Percentiles rank a stretch among this genome's conserved stretches.
phyloP scores from a whole-genome alignment of 495 filamentous ascomycete species.

The Aspergillus campestris region DNA sequence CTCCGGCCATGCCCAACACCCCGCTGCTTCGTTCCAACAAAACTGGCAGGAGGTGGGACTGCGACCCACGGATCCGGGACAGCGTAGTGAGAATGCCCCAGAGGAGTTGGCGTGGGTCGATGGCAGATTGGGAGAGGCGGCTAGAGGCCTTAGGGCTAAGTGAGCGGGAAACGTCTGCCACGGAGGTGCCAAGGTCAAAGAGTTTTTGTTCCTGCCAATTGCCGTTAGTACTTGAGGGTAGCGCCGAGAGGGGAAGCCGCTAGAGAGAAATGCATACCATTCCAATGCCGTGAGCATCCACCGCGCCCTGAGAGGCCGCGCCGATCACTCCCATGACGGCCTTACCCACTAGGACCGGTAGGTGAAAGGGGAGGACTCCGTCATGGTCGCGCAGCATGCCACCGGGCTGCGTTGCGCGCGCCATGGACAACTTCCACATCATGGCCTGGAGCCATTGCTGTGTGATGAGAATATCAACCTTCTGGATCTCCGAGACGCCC shows the following conservation, averaged over 20 bases:
- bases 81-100: slow-evolving; percentile 37
- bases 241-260: slow-evolving; percentile 3
- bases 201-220: slow-evolving; percentile 32
- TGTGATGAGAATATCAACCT: slow-evolving; percentile 53
- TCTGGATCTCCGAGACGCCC: slow-evolving; percentile 46
- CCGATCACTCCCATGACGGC: slow-evolving; percentile 46
- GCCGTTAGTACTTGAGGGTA: not conserved
- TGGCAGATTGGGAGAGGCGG: slow-evolving; percentile 22
- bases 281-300: slow-evolving; percentile 54
- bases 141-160: slow-evolving; percentile 23
- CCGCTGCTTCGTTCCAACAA: slow-evolving; percentile 28
- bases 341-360: slow-evolving; percentile 49
- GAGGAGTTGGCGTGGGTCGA: slow-evolving; percentile 32
- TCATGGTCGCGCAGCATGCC: slow-evolving; percentile 21
- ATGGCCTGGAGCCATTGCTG: slow-evolving; percentile 56
- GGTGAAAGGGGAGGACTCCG: slow-evolving; percentile 46
- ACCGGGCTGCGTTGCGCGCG: slow-evolving; percentile 40
- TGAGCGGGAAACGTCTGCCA: slow-evolving; percentile 31
- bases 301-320: slow-evolving; percentile 40
- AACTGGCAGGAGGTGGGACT: slow-evolving; percentile 33
- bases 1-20: slow-evolving; percentile 19
- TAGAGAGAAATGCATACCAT: slow-evolving; percentile 39
- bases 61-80: slow-evolving; percentile 36
- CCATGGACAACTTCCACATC: slow-evolving; percentile 54
- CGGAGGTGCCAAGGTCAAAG: slow-evolving; percentile 29